Evolutionary conservation across 306 rosid genomes (phyloP), one percentile per base, ranked within the genome.

Genomic region (Oxytropis ochrocephala): DNA sequence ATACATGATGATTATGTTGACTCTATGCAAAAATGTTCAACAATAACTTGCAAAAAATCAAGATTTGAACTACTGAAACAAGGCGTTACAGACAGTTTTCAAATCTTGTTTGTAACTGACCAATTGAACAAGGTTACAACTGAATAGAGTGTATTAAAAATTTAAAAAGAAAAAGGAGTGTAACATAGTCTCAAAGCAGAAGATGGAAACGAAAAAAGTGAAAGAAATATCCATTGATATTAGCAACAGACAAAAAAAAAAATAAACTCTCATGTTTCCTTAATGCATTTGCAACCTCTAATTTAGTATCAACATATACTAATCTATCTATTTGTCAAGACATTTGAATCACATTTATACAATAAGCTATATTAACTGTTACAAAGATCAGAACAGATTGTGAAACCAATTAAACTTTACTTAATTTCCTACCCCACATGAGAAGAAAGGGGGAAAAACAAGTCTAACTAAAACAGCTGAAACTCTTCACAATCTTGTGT

Each of bases 401-500:
- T 42, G 58, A 74, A 79, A 75, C 75, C 46, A 67, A 67, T 74
- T 65, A 46, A 78, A 67, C 60, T 64, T 47, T 70, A 70, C 29
- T 62, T 67, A 50, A 49, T 29, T 75, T 67, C 69, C 47, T 44
- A 52, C 63, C 67, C 68, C 9, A 12, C 75, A 64, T 36, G 29
- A 32, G 52, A 72, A 72, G 69, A 67, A 73, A 61, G 27, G 38
- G 71, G 42, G 60, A 33, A 52, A 73, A 38, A 38, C 52, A 39
- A 66, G 50, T 52, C 59, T 72, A 56, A 66, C 88, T 94, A 94
- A 83, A 94, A 90, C 83, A 90, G 78, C 67, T 87, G 89, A 83
- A 94, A 94, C 80, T 82, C 91, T 75, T 77, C 73, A 56, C 84
- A 76, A 70, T 82, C 93, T 60, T 81, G 87, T 59, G 76, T 70